Base-by-base conservation (phyloP, 495 filamentous ascomycete genomes). In the Penicillium coffeae region DNA sequence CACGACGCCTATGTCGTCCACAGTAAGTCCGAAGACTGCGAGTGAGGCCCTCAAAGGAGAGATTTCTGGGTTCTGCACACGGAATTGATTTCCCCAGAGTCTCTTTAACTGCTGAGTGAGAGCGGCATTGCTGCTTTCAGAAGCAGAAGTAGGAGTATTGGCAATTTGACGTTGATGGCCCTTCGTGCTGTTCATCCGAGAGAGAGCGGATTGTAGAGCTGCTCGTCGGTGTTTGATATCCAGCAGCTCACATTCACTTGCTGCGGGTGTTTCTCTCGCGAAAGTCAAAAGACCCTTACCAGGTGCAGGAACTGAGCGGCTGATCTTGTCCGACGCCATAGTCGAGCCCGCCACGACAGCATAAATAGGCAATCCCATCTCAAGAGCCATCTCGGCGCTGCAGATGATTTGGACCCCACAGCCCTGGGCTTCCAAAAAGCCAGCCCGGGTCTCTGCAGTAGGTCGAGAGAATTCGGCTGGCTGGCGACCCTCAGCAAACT, bases 341-440 rank as follows among this genome's bases (percentile, higher is more conserved):
- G 90, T 88, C 16, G 93, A 96, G 57, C 94, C 77, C 30, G 87
- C 94, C 58, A 99, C 78, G 56, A 99, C 81, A 71, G 93, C 93
- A 63, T 97, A 88, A 60, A 97, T 97, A 2, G 93, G 93, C 4
- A 99, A 89, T 67, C 93, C 93, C 93, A 99, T 99, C 55, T 97
- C 93, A 21, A 99, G 71, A 21, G 93, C 93, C 46, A 99, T 82
- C 74, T 87, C 87, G 22, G 93, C 93, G 52, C 83, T 94, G 93
- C 96, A 97, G 68, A 99, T 94, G 49, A 99, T 80, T 68, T 99
- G 93, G 68, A 99, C 84, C 82, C 94, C 93, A 58, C 88, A 95
- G 52, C 93, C 93, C 74, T 97, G 94, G 1, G 93, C 96, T 74
- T 99, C 93, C 94, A 99, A 96, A 77, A 99, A 99, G 21, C 93